Base-by-base conservation (phyloP, 2,329 filamentous ascomycete species). In the Pseudogymnoascus sp. region DNA sequence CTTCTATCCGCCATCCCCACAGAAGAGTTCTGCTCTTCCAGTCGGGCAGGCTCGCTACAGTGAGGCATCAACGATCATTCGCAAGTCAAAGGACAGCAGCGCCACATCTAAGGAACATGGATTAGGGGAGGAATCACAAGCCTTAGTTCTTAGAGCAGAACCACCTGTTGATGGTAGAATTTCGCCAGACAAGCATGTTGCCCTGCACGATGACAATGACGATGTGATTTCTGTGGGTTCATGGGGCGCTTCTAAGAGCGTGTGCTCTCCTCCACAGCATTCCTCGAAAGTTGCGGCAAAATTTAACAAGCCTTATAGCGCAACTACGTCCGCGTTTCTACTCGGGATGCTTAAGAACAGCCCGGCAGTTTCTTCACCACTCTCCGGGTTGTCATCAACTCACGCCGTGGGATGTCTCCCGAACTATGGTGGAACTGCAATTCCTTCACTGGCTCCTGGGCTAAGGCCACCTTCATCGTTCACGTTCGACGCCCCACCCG, bases 1-100 rank as follows among this genome's bases (percentile, higher is more conserved):
- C 69, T 87, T 87, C 66, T 87, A 86, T 64, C 82, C 80, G 31
- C 74, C 82, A 2, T 85, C 83, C 0, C 81, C 82, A 1, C 70
- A 72, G 64, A 82, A 81, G 68, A 67, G 72, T 25, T 42, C 35
- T 12, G 58, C 60, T 58, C 59, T 45, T 12, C 59, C 45, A 13
- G 64, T 13, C 55, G 37, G 29, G 15, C 59, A 45, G n/a, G 59
- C 36, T 21, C 40, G 37, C 48, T 31, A 52, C 18, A 55, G 61
- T 15, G 59, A 55, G 35, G 15, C 59, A 18, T 48, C 61, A 18
- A 61, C 55, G n/a, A 60, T 60, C 10, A 42, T 62, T 60, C 61
- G 55, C 35, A 60, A 60, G 58, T 29, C 58, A 18, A 62, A 60
- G 55, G 27, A 60, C 31, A 25, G 58, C 7, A 42, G 29, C 27